Evolutionary conservation across 805 yeast species (phyloP).

Genomic region (Cyberlindnera maclurae): DNA sequence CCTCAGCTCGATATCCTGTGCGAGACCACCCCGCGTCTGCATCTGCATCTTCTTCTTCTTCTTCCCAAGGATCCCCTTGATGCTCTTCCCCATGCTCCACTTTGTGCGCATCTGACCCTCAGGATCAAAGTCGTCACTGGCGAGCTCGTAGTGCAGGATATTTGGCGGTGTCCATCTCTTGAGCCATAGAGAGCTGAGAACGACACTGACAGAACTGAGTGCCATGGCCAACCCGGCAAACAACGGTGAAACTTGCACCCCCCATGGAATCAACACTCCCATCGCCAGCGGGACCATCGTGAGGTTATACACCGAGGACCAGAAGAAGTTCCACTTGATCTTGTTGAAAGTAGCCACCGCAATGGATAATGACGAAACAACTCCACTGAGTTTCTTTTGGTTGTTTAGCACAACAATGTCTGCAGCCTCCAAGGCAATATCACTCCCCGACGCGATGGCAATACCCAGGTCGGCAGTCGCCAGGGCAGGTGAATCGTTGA

Average conservation of each 20-base stretch:
- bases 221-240: constrained; percentile 94
- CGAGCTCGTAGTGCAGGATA: constrained; percentile 1
- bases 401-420: constrained; percentile 71
- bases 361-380: constrained; percentile 57
- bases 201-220: constrained; percentile 83
- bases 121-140: constrained; percentile 10
- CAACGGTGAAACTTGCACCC: constrained; percentile 74
- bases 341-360: constrained; percentile 63
- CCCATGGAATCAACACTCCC: constrained; percentile 80
- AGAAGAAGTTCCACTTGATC: constrained; percentile 73
- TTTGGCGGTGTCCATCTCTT: constrained; percentile 51
- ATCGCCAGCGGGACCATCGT: constrained; percentile 91
- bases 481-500: constrained; percentile 95
- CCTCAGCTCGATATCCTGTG: constrained; percentile 16
- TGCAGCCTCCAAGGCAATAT: constrained; percentile 95
- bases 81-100: constrained; percentile 13
- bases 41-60: not conserved
- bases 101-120: constrained; percentile 6
- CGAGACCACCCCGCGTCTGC: no score
- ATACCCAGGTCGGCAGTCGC: constrained; percentile 85
- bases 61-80: constrained; percentile 9
- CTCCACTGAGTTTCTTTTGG: constrained; percentile 34
- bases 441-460: constrained; percentile 89
- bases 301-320: constrained; percentile 82
- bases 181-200: constrained; percentile 66